These are phyloP conservation scores for Leucaena leucocephala DNA, from an alignment of 306 rosid species.

Conservation along the genomic window DNA sequence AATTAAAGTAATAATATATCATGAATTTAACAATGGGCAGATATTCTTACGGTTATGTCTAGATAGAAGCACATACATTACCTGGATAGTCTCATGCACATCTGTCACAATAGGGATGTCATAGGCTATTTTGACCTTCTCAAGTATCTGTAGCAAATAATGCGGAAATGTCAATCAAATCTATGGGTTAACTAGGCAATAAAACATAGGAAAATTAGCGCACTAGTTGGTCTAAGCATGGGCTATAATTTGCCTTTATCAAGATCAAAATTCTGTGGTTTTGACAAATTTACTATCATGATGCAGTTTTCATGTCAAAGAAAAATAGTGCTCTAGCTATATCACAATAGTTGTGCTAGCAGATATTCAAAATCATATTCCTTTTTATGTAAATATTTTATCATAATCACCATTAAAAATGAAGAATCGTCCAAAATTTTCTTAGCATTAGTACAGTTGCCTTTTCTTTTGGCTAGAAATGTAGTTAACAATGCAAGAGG, in stretches of 20 bases:
- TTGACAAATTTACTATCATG: slow-evolving; percentile 13
- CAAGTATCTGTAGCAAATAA: slow-evolving; percentile 69
- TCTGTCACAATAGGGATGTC: slow-evolving; percentile 91
- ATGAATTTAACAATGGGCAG: slow-evolving; percentile 14
- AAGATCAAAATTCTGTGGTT: slow-evolving; percentile 10
- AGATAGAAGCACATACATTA: slow-evolving; percentile 35
- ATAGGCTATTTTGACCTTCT: slow-evolving; percentile 86
- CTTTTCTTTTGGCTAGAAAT: not conserved
- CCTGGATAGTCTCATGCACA: slow-evolving; percentile 83
- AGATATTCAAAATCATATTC: slow-evolving; percentile 17
- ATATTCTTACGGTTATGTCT: not conserved
- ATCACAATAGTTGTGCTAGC: not conserved
- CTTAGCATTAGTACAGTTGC: not conserved
- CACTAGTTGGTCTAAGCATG: slow-evolving; percentile 20
- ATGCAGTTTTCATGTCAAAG: slow-evolving; percentile 25
- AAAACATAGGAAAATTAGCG: slow-evolving; percentile 23
- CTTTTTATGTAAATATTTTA: slow-evolving; percentile 1
- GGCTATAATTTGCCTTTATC: slow-evolving; percentile 4
- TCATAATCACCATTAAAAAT: not conserved
- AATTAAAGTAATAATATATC: slow-evolving; percentile 19
- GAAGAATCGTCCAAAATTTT: slow-evolving; percentile 5
- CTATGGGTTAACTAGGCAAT: not conserved
- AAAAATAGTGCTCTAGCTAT: not conserved
- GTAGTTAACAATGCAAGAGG: slow-evolving; percentile 9
- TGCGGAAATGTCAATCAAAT: not conserved